These are phyloP conservation scores for Microascus cirrosus DNA, from an alignment of 2,329 filamentous ascomycete genomes.

Conservation along the genomic window DNA sequence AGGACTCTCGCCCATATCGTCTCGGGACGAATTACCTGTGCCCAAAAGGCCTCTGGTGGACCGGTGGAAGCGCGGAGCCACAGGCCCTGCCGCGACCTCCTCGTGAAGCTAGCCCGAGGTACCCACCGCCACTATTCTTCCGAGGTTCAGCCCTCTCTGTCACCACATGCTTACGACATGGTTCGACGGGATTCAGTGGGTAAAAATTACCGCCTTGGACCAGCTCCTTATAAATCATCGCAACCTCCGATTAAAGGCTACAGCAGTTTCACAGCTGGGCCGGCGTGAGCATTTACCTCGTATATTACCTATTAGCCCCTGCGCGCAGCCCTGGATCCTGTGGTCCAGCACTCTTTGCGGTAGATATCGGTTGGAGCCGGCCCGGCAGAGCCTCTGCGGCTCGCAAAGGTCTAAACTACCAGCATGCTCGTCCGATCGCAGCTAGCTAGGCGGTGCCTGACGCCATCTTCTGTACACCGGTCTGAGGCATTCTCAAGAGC, in stretches of 20 bases:
- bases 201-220: constrained; percentile 2
- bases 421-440: constrained; percentile 4
- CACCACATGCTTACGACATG: constrained; percentile 4
- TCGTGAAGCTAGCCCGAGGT: not conserved
- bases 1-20: too few relatives aligned
- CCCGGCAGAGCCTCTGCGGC: not conserved
- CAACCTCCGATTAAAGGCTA: not conserved
- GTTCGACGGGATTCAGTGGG: constrained; percentile 4
- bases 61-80: too few relatives aligned
- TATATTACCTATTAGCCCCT: not conserved
- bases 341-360: constrained; percentile 4
- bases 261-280: constrained; percentile 2
- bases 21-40: too few relatives aligned
- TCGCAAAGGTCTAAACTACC: not conserved
- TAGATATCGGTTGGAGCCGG: not conserved
- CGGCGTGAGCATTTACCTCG: not conserved
- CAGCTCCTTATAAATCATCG: constrained; percentile 4
- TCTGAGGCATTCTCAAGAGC: not conserved
- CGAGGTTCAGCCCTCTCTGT: not conserved
- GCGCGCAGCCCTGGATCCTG: not conserved
- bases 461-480: not conserved
- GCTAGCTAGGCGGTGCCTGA: constrained; percentile 2
- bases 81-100: too few relatives aligned
- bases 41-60: too few relatives aligned
- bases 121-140: not conserved